phyloP scores from a whole-genome alignment of 345 rosid genomes.

The Pelargonium nanum region DNA sequence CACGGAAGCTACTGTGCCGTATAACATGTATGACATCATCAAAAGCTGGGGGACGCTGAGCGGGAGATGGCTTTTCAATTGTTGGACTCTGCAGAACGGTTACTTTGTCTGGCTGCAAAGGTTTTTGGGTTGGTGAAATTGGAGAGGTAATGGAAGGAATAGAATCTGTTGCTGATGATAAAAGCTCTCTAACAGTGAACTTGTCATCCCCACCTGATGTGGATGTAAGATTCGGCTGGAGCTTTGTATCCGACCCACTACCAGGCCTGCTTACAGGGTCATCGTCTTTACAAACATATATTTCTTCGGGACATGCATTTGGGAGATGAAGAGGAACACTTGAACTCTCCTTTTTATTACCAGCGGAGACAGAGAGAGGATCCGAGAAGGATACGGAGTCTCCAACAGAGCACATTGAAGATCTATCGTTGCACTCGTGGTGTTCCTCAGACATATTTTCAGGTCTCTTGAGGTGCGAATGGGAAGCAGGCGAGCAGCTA shows the following conservation, averaged over 20 bases:
- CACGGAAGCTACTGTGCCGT: conserved; percentile 77
- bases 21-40: conserved; percentile 85
- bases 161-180: conserved; percentile 39
- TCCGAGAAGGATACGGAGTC: conserved; percentile 21
- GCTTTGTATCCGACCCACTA: conserved; percentile 20
- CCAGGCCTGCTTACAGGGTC: conserved; percentile 19
- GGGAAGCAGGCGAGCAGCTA: conserved; percentile 22
- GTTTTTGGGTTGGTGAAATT: conserved; percentile 21
- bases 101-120: conserved; percentile 36
- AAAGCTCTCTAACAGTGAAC: conserved; percentile 54
- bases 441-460: conserved; percentile 24
- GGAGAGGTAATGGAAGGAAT: conserved; percentile 24
- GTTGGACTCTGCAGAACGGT: conserved; percentile 24
- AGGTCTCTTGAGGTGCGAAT: conserved; percentile 19
- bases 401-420: conserved; percentile 23
- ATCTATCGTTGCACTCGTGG: conserved; percentile 19
- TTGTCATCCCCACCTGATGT: conserved; percentile 47
- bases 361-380: conserved; percentile 15
- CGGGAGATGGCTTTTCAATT: conserved; percentile 28
- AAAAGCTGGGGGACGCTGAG: conserved; percentile 50
- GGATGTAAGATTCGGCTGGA: conserved; percentile 25
- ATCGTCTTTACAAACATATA: conserved; percentile 18
- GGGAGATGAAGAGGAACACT: conserved; percentile 14
- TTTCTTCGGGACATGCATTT: conserved; percentile 27
- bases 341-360: conserved; percentile 20